A percentile compares a stretch with the other conserved stretches of the same genome.
phyloP scores from a whole-genome alignment of 129 eudicot species.

The Scalesia atractyloides region DNA sequence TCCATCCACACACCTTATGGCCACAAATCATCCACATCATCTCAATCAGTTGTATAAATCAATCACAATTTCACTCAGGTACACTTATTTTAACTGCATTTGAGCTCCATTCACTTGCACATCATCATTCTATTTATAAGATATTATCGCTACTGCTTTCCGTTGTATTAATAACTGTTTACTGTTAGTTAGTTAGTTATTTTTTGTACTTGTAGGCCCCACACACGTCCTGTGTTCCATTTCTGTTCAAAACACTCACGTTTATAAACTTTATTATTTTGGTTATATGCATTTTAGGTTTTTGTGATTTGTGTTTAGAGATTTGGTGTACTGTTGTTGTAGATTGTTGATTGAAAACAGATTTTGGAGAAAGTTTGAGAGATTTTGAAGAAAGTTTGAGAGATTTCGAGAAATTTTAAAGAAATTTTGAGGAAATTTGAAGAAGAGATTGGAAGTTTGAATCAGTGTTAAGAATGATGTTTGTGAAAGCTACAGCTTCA shows the following conservation, averaged over 20 bases:
- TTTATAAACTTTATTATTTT: slow-evolving; percentile 13
- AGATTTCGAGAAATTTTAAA: no score
- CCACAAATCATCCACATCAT: slow-evolving; percentile 31
- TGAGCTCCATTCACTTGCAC: no score
- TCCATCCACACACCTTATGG: slow-evolving; percentile 3
- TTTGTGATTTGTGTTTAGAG: not conserved
- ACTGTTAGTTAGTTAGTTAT: slow-evolving; percentile 2
- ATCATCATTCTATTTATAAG: not conserved
- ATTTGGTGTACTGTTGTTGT: no score
- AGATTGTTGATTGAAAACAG: no score
- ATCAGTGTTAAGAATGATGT: slow-evolving; percentile 25
- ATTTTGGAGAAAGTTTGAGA: no score
- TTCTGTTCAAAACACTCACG: slow-evolving; percentile 12
- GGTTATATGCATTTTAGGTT: not conserved
- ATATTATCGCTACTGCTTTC: slow-evolving; percentile 3
- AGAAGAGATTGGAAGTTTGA: not conserved
- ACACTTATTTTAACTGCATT: not conserved
- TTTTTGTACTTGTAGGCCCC: slow-evolving; percentile 22
- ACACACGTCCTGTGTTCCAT: slow-evolving; percentile 19
- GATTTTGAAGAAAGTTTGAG: no score
- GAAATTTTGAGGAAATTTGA: no score
- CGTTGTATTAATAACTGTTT: not conserved
- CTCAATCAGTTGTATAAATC: not conserved
- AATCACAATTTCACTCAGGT: no score
- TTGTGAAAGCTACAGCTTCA: slow-evolving; percentile 30